Evolutionary conservation across 1,139 yeast genomes (phyloP), one percentile per base, ranked within the genome.

Genomic region (Candida sp.): DNA sequence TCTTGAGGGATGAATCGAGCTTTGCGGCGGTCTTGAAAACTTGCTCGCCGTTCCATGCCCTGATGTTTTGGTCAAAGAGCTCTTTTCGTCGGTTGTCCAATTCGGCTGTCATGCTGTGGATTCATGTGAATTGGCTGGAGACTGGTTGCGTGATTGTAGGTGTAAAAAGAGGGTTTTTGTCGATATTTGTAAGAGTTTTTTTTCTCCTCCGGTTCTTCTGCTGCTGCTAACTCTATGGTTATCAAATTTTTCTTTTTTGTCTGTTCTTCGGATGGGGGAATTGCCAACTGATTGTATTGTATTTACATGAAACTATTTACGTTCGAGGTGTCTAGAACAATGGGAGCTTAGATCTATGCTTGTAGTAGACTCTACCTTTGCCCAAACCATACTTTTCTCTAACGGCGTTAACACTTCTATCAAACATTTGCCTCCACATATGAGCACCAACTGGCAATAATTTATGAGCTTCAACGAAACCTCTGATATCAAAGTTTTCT

Each of bases 381-480:
- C 85, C 86, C 57, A 93, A 75, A 4, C 92, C 94, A 64, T 88
- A 90, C 62, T 79, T 70, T 52, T 78, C 80, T 69, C 98, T 84
- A 22, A 92, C 85, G 3, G 66, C 69, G 42, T 80, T 81, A 42
- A 90, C 89, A 61, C 88, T 83, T 63, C 91, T 77, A 69, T 94
- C 99, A 83, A 87, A 94, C 42, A 70, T 75, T 61, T 88, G 86
- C 78, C 99, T 85, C 96, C 97, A 94, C 46, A 91, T 80, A 67
- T 90, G 96, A 2, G 96, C 98, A 30, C 99, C 98, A 43, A 93
- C 84, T 1, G 98, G 84, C 27, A 76, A 73, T 60, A 94, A 78
- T 2, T 75, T 67, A 65, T 89, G 66, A 7, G 69, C 56, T 5
- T 72, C 75, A 11, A 79, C 90, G 67, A 91, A 92, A 5, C 65